Conservation (phyloP, 2,329 filamentous ascomycete genomes). For the Xylaria digitata region DNA sequence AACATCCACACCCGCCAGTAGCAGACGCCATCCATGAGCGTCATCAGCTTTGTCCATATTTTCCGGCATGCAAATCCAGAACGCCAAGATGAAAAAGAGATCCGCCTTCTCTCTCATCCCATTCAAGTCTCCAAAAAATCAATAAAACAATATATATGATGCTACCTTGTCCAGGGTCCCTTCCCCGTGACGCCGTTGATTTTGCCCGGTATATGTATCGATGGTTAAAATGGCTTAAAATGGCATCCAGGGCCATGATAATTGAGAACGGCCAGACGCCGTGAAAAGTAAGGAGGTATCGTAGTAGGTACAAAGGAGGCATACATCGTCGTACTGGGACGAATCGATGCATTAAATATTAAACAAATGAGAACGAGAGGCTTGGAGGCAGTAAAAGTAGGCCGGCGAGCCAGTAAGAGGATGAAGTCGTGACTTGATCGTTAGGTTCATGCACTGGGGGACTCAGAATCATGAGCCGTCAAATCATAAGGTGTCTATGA, state of each 20-base stretch:
- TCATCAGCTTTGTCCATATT: constrained; percentile 35
- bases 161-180: constrained; percentile 39
- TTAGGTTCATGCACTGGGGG: constrained; percentile 3
- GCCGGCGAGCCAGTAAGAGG: not conserved
- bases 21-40: constrained; percentile 34
- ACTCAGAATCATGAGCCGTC: constrained; percentile 2
- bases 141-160: constrained; percentile 42
- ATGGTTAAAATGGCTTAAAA: constrained; percentile 34
- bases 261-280: constrained; percentile 42
- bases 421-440: constrained; percentile 11
- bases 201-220: constrained; percentile 38
- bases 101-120: constrained; percentile 39
- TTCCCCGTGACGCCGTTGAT: constrained; percentile 42
- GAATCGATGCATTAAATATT: constrained; percentile 25
- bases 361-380: constrained; percentile 24
- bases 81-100: constrained; percentile 43
- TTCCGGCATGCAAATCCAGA: constrained; percentile 46
- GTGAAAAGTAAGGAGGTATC: constrained; percentile 33
- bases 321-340: not conserved
- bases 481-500: not conserved
- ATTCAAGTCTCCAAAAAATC: constrained; percentile 30
- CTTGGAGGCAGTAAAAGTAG: constrained; percentile 5
- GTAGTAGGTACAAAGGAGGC: constrained; percentile 29
- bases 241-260: constrained; percentile 34
- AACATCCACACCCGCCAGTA: constrained; percentile 23